Base-by-base conservation (phyloP, 805 yeast genomes). In the Nakazawaea pomicola region DNA sequence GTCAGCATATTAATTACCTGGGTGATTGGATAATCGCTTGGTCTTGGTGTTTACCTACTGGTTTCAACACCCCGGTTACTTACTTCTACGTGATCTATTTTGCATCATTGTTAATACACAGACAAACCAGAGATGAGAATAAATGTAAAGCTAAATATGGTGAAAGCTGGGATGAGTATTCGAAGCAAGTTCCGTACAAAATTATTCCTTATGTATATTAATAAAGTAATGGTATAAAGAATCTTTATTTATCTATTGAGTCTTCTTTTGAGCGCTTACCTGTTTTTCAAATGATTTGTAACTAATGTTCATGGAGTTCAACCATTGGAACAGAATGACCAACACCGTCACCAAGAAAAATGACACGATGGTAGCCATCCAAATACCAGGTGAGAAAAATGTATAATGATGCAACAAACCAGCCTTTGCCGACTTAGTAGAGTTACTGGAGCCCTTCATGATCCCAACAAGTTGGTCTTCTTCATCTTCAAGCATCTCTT, bases 21-120 rank as follows among this genome's bases (percentile, higher is more conserved):
- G 99, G 99, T 32, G 99, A 93, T 65, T 88, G 96, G 90, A 58
- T 93, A 31, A 80, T 89, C 55, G 87, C 96, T 0, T 70, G 85
- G 67, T 78, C 95, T 33, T 91, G 96, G 95, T 88, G 96, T 60
- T 67, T 93, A 48, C 82, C 95, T 8, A 87, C 97, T 2, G 95
- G 95, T 9, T 75, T 80, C 51, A 69, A 68, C 45, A 82, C 95
- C 1, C 83, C 87, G 4, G 66, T 91, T 53, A 87, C 98, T 0
- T 93, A 91, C 57, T 93, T 85, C 63, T 93, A 87, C 56, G 82
- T 83, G 29, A 56, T 83, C 16, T 93, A 87, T 62, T 93, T 93
- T 64, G 91, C 85, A 0, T 67, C 79, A 4, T 72, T 93, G 55
- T 69, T 93, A 48, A 57, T 93, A 25, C 98, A 93, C 60, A 80